phyloP scores from a whole-genome alignment of 1,284 basidiomycete species.

The Cerioporus squamosus region DNA sequence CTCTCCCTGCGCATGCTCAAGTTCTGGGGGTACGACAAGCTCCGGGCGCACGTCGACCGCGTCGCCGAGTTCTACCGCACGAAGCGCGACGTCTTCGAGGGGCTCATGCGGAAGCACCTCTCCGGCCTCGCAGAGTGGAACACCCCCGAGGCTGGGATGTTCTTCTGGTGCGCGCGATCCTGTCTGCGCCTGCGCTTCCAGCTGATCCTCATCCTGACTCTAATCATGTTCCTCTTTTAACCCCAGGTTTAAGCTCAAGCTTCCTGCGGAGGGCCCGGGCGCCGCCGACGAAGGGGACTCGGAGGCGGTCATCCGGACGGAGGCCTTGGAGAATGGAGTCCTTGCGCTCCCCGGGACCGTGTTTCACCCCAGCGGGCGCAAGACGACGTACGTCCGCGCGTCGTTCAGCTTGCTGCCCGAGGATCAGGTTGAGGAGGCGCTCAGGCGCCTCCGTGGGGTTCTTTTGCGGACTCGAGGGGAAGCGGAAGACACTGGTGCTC shows the following conservation, averaged over 20 bases:
- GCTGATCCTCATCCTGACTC: conserved; percentile 16
- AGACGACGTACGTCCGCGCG: conserved; percentile 77
- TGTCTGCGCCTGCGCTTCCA: conserved; percentile 11
- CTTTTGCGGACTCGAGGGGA: conserved; percentile 21
- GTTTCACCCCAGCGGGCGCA: conserved; percentile 75
- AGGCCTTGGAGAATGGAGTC: conserved; percentile 83
- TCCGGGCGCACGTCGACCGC: conserved; percentile 70
- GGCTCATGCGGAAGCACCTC: conserved; percentile 75
- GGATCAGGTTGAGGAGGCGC: conserved; percentile 75
- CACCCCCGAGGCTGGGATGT: conserved; percentile 89
- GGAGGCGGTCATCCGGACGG: conserved; percentile 74
- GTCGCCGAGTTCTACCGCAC: conserved; percentile 83
- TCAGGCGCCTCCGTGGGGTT: conserved; percentile 67
- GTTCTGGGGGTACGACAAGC: conserved; percentile 81
- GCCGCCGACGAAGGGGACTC: conserved; percentile 69
- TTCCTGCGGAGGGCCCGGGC: conserved; percentile 27
- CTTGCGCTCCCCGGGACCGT: conserved; percentile 85
- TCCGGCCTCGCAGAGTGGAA: conserved; percentile 83
- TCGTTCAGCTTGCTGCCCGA: conserved; percentile 80
- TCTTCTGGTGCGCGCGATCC: conserved; percentile 72
- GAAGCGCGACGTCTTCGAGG: conserved; percentile 83
- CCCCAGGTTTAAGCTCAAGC: conserved; percentile 68
- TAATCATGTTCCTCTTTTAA: background rate
- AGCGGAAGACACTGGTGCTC: background rate
- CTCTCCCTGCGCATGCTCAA: conserved; percentile 74